Base-by-base conservation (phyloP, 768 basidiomycete genomes). In the Lactarius akahatsu region DNA sequence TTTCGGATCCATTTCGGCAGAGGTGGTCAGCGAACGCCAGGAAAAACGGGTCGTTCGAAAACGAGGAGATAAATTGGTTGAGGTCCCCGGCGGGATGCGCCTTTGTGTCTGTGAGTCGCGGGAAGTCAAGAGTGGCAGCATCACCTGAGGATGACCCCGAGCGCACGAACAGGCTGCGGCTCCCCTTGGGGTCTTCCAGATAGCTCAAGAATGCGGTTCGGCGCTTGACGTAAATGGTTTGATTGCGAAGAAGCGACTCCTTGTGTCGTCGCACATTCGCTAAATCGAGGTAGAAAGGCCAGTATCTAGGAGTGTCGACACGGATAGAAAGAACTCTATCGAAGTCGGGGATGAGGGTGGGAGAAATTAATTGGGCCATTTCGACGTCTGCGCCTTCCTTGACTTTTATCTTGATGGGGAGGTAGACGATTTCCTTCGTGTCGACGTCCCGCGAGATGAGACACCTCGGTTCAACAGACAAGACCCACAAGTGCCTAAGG, bases 391-490 rank as follows among this genome's bases (percentile, higher is more conserved):
- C 79, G 15, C 82, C 85, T 67, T 94, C 93, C 69, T 80, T 85
- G 70, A 92, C 82, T 38, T 86, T 88, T 69, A 98, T 86, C 76
- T 94, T 96, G 72, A 98, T 84, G 0, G 96, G 97, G 0, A 99
- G 83, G 74, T 95, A 96, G 28, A 96, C 92, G 0, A 94, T 87
- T 74, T 97, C 92, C 3, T 85, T 83, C 3, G 91, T 92, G 71
- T 98, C 95, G 36, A 97, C 92, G 71, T 99, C 97, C 36, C 92
- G 85, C 0, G 94, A 92, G 43, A 95, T 84, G 20, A 99, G 81
- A 73, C 96, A 98, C 57, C 96, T 79, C 4, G 97, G 97, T 72
- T 99, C 96, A 6, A 91, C 90, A 1, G 97, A 96, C 54, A 99
- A 82, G 2, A 92, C 94, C 97, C 97, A 99, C 28, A 99, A 77